Conservation (phyloP, 139 green algal species). For the Tetradesmus obliquus region DNA sequence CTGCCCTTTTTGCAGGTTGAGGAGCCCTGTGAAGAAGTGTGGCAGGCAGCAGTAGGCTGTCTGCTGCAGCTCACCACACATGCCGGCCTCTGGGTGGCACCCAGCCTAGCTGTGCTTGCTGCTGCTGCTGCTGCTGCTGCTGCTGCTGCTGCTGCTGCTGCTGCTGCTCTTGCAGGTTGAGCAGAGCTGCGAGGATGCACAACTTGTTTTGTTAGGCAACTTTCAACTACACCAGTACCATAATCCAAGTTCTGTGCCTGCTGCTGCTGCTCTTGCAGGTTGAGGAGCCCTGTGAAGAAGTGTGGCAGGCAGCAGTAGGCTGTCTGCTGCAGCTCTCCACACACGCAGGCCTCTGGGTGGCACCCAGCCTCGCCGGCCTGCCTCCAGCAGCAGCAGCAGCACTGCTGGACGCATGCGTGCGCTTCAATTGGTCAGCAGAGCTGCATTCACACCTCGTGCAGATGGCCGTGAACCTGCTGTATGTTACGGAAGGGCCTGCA, state of each 20-base stretch:
- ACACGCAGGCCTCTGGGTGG: conserved; percentile 64
- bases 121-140: too few relatives aligned
- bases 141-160: not conserved
- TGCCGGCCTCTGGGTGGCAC: conserved; percentile 61
- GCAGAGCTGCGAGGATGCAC: too few relatives aligned
- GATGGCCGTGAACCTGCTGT: conserved; percentile 33
- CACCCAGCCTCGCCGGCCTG: conserved; percentile 53
- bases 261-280: conserved; percentile 17
- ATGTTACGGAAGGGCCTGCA: not conserved
- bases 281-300: conserved; percentile 54
- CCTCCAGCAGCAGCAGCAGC: conserved; percentile 58
- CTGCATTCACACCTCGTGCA: conserved; percentile 45
- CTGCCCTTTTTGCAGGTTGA: conserved; percentile 7
- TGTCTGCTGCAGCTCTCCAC: conserved; percentile 70
- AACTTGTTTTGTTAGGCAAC: too few relatives aligned
- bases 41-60: conserved; percentile 72
- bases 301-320: conserved; percentile 76
- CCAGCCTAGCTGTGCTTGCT: conserved; percentile 36
- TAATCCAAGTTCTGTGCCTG: not conserved
- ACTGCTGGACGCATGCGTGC: conserved; percentile 64
- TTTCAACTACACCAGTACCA: too few relatives aligned
- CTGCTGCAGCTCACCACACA: conserved; percentile 69
- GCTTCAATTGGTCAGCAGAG: conserved; percentile 58
- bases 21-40: conserved; percentile 65
- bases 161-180: conserved; percentile 70